A percentile compares a stretch with the other conserved stretches of the same genome.
Conservation (phyloP, 805 yeast species). For the Lipomyces japonicus region DNA sequence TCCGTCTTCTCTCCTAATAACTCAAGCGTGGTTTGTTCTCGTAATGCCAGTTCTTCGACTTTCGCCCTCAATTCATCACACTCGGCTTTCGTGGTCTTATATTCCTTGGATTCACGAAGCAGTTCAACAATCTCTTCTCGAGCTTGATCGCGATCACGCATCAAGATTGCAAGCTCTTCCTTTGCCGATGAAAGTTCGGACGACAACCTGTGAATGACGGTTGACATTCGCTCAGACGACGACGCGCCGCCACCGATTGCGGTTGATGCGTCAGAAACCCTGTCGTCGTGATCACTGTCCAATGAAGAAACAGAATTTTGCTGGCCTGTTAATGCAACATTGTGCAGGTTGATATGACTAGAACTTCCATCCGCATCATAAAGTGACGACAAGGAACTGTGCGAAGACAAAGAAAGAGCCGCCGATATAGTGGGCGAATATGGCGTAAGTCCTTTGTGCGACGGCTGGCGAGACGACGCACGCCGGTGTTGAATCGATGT, state of each 20-base stretch:
- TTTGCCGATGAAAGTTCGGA: constrained; percentile 63
- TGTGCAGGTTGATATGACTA: constrained; percentile 12
- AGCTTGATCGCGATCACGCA: constrained; percentile 58
- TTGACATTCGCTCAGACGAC: constrained; percentile 67
- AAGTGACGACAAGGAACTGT: constrained; percentile 24
- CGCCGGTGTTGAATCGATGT: constrained; percentile 21
- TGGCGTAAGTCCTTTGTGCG: constrained; percentile 5
- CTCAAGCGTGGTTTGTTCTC: constrained; percentile 59
- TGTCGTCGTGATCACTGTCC: constrained; percentile 14
- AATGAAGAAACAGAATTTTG: background rate
- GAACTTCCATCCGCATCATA: constrained; percentile 14
- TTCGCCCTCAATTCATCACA: constrained; percentile 46
- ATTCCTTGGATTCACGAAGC: constrained; percentile 38
- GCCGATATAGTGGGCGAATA: constrained; percentile 1
- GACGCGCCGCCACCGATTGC: constrained; percentile 42
- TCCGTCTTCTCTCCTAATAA: constrained; percentile 86
- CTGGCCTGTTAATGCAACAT: constrained; percentile 1
- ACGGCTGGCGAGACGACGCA: constrained; percentile 8
- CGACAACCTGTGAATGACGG: constrained; percentile 74
- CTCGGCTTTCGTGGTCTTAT: constrained; percentile 37
- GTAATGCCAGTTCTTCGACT: constrained; percentile 38
- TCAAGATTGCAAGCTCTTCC: constrained; percentile 57
- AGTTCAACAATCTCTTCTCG: constrained; percentile 63
- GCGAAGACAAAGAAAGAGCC: constrained; percentile 5
- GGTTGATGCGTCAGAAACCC: constrained; percentile 17